phyloP scores from a whole-genome alignment of 2,329 filamentous ascomycete species.

The Fusarium sororula region DNA sequence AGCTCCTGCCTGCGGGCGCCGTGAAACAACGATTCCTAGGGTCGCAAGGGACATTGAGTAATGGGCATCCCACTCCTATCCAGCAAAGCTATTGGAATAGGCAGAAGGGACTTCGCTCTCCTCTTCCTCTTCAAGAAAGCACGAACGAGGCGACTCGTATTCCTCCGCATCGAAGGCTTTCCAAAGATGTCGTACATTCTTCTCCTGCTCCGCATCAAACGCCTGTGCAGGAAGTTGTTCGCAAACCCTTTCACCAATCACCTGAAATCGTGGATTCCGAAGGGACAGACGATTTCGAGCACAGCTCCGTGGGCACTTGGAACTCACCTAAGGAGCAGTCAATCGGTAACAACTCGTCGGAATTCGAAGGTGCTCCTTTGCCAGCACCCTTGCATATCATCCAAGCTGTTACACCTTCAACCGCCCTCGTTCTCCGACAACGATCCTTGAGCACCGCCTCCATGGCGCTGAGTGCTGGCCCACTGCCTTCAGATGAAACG shows the following conservation, averaged over 20 bases:
- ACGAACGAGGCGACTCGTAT: neutral
- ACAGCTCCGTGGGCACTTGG: slow-evolving; percentile 5
- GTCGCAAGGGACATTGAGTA: neutral
- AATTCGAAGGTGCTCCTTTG: slow-evolving; percentile 6
- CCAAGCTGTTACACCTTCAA: slow-evolving; percentile 4
- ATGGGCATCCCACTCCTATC: neutral
- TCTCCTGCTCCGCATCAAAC: neutral
- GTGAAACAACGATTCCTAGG: neutral
- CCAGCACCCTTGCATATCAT: slow-evolving; percentile 37
- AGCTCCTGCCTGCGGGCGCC: slow-evolving; percentile 1
- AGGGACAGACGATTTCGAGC: neutral
- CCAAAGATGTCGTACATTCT: neutral
- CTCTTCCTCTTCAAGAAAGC: neutral
- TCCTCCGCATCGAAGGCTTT: neutral
- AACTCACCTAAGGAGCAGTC: neutral
- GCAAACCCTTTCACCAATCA: neutral
- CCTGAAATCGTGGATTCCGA: neutral
- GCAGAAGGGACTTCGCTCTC: neutral
- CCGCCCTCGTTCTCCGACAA: neutral
- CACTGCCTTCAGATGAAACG: neutral
- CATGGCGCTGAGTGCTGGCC: slow-evolving; percentile 21
- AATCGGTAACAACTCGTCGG: neutral
- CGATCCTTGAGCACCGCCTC: neutral
- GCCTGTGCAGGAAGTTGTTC: neutral
- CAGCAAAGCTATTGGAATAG: neutral